Conservation (phyloP, 179 eudicot genomes). For the Silene noctiflora region DNA sequence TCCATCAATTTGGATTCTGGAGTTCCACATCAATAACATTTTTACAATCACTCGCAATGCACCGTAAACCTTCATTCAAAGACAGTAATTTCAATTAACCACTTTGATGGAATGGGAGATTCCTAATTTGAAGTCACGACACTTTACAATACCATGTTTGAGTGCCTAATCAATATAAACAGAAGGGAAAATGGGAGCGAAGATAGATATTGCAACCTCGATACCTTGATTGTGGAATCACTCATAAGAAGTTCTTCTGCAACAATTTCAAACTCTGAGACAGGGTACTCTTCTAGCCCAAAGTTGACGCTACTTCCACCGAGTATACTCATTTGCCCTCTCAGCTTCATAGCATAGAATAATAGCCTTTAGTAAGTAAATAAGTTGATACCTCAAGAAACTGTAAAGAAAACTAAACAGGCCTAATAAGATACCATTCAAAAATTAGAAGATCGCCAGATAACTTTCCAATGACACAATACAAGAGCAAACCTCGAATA, state of each 20-base stretch:
- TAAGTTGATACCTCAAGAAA: background rate
- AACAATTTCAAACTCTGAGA: slow-evolving; percentile 88
- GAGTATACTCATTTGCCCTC: slow-evolving; percentile 80
- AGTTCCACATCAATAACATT: slow-evolving; percentile 87
- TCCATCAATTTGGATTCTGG: slow-evolving; percentile 66
- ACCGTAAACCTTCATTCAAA: slow-evolving; percentile 66
- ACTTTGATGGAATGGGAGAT: background rate
- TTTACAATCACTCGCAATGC: slow-evolving; percentile 76
- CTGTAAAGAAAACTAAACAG: background rate
- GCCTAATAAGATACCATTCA: background rate
- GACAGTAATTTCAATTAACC: slow-evolving; percentile 9
- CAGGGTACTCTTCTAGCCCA: slow-evolving; percentile 63
- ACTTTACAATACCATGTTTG: background rate
- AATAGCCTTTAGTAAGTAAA: slow-evolving; percentile 11
- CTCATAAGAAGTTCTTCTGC: slow-evolving; percentile 94
- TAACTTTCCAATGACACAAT: too few relatives aligned
- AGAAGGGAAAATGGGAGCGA: background rate
- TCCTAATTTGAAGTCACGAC: background rate
- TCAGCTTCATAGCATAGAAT: slow-evolving; percentile 47
- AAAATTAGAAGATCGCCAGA: background rate
- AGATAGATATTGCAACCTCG: slow-evolving; percentile 6
- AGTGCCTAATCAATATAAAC: background rate
- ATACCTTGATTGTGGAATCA: slow-evolving; percentile 70
- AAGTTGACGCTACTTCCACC: slow-evolving; percentile 61
- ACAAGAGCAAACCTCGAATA: background rate